These are phyloP conservation scores for Liquidambar formosana DNA, from an alignment of 164 flowering plant species.

Conservation along the genomic window DNA sequence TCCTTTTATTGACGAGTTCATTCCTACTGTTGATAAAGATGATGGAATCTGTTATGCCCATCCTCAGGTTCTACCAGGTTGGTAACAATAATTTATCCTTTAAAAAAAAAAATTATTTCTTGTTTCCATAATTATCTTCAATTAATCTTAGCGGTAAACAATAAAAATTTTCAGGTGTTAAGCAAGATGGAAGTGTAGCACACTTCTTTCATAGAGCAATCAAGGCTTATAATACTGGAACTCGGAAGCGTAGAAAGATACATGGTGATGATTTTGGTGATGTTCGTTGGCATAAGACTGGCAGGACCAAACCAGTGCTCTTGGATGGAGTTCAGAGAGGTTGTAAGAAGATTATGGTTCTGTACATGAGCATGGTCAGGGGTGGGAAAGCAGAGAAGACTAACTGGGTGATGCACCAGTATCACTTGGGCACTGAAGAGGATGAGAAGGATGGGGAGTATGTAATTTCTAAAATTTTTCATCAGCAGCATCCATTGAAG, in stretches of 20 bases:
- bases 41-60: slow-evolving; percentile 91
- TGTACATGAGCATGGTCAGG: slow-evolving; percentile 51
- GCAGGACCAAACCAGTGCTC: slow-evolving; percentile 85
- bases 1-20: slow-evolving; percentile 84
- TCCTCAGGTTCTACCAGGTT: slow-evolving; percentile 86
- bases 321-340: slow-evolving; percentile 80
- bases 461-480: slow-evolving; percentile 83
- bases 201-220: slow-evolving; percentile 92
- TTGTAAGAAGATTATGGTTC: slow-evolving; percentile 95
- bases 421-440: slow-evolving; percentile 87
- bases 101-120: neutral
- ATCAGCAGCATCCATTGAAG: slow-evolving; percentile 72
- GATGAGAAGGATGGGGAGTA: slow-evolving; percentile 84
- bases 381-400: slow-evolving; percentile 89
- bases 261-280: slow-evolving; percentile 62
- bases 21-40: slow-evolving; percentile 67
- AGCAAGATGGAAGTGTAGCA: slow-evolving; percentile 81
- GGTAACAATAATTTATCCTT: neutral
- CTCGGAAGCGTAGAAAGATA: slow-evolving; percentile 91
- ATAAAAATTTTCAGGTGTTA: slow-evolving; percentile 53
- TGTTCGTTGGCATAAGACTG: slow-evolving; percentile 98
- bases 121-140: neutral
- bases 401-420: slow-evolving; percentile 98
- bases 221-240: slow-evolving; percentile 90
- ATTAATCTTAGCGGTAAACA: neutral